phyloP scores from a whole-genome alignment of 108 stramenopile genomes.

The Fistulifera pelliculosa region DNA sequence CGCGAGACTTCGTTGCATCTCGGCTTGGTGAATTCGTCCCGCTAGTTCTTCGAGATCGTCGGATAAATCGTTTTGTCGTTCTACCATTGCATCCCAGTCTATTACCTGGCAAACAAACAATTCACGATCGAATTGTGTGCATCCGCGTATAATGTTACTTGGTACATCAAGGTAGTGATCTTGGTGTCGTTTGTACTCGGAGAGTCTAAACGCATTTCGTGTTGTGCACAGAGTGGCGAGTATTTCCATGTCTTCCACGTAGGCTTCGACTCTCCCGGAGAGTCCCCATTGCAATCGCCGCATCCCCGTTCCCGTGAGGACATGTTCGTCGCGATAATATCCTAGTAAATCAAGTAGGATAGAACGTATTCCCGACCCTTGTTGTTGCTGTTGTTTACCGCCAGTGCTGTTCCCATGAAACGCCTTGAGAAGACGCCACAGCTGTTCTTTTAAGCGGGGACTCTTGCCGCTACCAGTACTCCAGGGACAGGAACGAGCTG shows the following conservation, averaged over 20 bases:
- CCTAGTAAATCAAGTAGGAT: constrained; percentile 74
- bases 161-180: constrained; percentile 14
- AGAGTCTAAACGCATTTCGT: constrained; percentile 2
- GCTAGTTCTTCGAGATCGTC: constrained; percentile 34
- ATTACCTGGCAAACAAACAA: constrained; percentile 48
- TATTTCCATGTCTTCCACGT: constrained; percentile 14
- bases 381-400: constrained; percentile 42
- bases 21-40: constrained; percentile 55
- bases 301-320: neutral
- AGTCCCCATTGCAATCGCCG: too few species aligned
- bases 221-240: constrained; percentile 24
- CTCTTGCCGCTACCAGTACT: constrained; percentile 27
- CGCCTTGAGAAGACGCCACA: constrained; percentile 54
- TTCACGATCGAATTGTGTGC: constrained; percentile 53
- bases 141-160: constrained; percentile 22
- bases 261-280: constrained; percentile 4
- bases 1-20: constrained; percentile 71
- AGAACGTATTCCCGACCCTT: constrained; percentile 59
- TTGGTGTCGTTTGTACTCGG: constrained; percentile 1
- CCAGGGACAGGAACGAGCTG: constrained; percentile 46
- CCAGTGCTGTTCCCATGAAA: constrained; percentile 38
- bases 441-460: constrained; percentile 44
- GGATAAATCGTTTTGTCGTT: constrained; percentile 48
- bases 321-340: constrained; percentile 54
- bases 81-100: constrained; percentile 74